These are phyloP conservation scores for Meyerozyma smithsonii DNA, from an alignment of 1,139 yeast genomes.

Conservation along the genomic window DNA sequence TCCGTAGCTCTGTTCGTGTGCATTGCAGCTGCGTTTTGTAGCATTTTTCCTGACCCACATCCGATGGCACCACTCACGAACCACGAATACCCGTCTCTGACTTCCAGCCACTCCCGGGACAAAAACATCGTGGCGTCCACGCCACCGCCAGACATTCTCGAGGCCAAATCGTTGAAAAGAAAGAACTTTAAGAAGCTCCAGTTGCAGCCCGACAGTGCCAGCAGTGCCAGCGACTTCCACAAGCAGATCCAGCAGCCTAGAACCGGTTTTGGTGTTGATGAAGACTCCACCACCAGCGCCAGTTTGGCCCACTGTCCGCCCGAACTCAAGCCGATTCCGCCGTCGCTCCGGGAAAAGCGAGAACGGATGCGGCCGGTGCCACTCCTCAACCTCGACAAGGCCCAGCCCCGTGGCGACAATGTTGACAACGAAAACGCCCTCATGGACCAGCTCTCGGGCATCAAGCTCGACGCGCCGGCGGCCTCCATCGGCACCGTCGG, in stretches of 20 bases:
- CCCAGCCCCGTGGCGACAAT: slow-evolving; percentile 12
- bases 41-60: not conserved
- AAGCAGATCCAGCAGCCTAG: slow-evolving; percentile 4
- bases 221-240: not conserved
- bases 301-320: slow-evolving; percentile 2
- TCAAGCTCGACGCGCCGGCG: slow-evolving; percentile 20
- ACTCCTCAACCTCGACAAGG: slow-evolving; percentile 11
- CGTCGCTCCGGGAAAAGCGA: slow-evolving; percentile 13
- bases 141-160: slow-evolving; percentile 21
- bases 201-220: slow-evolving; percentile 18
- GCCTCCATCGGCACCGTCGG: too few relatives aligned
- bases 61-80: not conserved
- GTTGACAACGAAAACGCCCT: slow-evolving; percentile 12
- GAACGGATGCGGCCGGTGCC: slow-evolving; percentile 17
- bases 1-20: too few relatives aligned
- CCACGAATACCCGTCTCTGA: not conserved
- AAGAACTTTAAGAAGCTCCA: slow-evolving; percentile 72
- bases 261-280: too few relatives aligned
- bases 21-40: too few relatives aligned
- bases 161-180: slow-evolving; percentile 61
- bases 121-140: slow-evolving; percentile 1
- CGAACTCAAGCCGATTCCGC: not conserved
- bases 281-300: slow-evolving; percentile 1
- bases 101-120: not conserved
- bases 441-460: slow-evolving; percentile 27